Percentiles rank a stretch among this genome's conserved stretches.
Conservation (phyloP, 2,329 filamentous ascomycete genomes). For the Nemania bipapillata region DNA sequence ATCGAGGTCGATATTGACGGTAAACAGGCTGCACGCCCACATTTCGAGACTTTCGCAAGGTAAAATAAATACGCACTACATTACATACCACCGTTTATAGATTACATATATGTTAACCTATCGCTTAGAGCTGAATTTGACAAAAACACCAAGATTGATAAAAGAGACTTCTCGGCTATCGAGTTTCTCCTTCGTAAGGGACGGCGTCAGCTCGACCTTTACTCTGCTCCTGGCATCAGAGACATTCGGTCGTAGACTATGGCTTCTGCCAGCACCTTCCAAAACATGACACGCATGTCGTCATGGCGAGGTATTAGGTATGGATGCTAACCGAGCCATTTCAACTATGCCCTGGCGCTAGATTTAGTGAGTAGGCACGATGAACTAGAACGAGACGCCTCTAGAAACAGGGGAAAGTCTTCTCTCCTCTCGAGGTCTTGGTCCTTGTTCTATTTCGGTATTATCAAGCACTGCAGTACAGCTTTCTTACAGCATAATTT, state of each 20-base stretch:
- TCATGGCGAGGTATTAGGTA: neutral
- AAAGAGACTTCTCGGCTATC: conserved; percentile 85
- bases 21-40: conserved; percentile 63
- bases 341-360: neutral
- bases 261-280: conserved; percentile 19
- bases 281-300: neutral
- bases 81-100: neutral
- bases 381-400: neutral
- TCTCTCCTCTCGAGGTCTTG: conserved; percentile 20
- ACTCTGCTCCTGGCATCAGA: conserved; percentile 81
- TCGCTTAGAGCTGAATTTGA: conserved; percentile 76
- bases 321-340: neutral
- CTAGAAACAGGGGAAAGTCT: conserved; percentile 32
- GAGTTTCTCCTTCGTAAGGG: conserved; percentile 88
- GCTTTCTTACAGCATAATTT: conserved; percentile 48
- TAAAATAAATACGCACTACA: conserved; percentile 51
- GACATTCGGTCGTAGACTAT: conserved; percentile 67
- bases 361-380: conserved; percentile 16
- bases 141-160: conserved; percentile 74
- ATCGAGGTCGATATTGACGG: conserved; percentile 17
- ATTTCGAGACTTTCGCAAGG: conserved; percentile 74
- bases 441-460: conserved; percentile 31
- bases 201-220: conserved; percentile 80
- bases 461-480: conserved; percentile 42
- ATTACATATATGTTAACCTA: conserved; percentile 19